These are phyloP conservation scores for Hypoxylon intermedium DNA, from an alignment of 495 filamentous ascomycete genomes.

Conservation along the genomic window DNA sequence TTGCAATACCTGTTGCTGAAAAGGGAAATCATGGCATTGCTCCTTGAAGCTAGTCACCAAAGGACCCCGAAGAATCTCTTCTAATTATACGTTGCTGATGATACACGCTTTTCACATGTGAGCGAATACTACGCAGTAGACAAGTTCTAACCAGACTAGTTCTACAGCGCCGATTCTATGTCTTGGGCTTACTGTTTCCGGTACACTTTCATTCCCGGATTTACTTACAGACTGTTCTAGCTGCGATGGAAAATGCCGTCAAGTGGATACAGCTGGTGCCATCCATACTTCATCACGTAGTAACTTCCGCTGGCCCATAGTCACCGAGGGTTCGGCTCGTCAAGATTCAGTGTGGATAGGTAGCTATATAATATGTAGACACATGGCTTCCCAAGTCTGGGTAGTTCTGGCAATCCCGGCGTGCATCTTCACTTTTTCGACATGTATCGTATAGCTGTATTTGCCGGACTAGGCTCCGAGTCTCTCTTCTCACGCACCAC, in stretches of 20 bases:
- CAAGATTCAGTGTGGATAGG: not conserved
- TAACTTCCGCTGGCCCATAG: not conserved
- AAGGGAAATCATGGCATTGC: not conserved
- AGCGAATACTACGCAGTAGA: not conserved
- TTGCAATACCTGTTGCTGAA: not conserved
- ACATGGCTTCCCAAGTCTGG: not conserved
- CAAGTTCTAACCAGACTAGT: not conserved
- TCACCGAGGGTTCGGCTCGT: not conserved
- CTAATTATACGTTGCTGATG: not conserved
- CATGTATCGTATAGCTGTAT: slow-evolving; percentile 15
- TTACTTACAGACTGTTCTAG: not conserved
- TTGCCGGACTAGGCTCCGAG: slow-evolving; percentile 16
- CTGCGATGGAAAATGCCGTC: not conserved
- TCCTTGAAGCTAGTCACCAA: not conserved
- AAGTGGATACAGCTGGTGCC: not conserved
- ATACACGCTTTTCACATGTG: not conserved
- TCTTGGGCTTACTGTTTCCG: not conserved
- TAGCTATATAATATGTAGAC: not conserved
- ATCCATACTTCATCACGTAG: not conserved
- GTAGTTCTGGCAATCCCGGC: not conserved
- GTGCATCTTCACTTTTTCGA: not conserved
- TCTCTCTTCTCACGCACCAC: slow-evolving; percentile 7
- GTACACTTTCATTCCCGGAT: not conserved
- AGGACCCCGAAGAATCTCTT: not conserved
- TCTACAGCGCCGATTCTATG: not conserved